Base-by-base conservation (phyloP, 345 rosid genomes). In the Sisymbrium irio region DNA sequence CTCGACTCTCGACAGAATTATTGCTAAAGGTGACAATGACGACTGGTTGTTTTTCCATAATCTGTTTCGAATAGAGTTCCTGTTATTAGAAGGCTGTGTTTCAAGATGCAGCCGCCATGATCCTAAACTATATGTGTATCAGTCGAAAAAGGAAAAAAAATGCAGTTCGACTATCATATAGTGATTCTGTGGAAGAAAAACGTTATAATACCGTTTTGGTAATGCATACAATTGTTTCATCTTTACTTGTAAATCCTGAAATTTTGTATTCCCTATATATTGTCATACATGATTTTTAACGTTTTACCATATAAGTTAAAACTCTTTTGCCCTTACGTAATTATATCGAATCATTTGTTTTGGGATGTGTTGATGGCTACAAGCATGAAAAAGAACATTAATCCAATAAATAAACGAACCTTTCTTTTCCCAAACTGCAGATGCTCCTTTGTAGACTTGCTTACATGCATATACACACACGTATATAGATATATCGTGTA, bases 321-420 rank as follows among this genome's bases (percentile, higher is more conserved):
- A 15, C 18, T 42, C 47, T 14, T 42, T 42, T 42, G 7, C 47
- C 47, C 47, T 14, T 42, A 7, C n/a, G 7, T 42, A 41, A 15
- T 14, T 14, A 6, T 6, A 32, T 32, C 35, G 35, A 32, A 32
- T 32, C 35, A 32, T 32, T 27, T 32, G 35, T 5, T 32, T n/a
- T 42, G 7, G 45, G 45, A 13, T 5, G 45, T 13, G 47, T 28
- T 32, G 61, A 55, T 30, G 61, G 61, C 20, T 9, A 55, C 40
- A 55, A 55, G 61, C 39, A 55, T 20, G 73, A 49, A 67, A 67
- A 59, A 66, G 62, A 75, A 58, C 67, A 65, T 57, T 35, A 58
- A 65, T 65, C 77, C 49, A 55, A 44, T 37, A 37, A 9, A 67
- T 25, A 37, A 44, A 25, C 50, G 65, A 74, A 19, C 41, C 25